phyloP scores from a whole-genome alignment of 176 grass and related monocot genomes.

The Carex littledalei region DNA sequence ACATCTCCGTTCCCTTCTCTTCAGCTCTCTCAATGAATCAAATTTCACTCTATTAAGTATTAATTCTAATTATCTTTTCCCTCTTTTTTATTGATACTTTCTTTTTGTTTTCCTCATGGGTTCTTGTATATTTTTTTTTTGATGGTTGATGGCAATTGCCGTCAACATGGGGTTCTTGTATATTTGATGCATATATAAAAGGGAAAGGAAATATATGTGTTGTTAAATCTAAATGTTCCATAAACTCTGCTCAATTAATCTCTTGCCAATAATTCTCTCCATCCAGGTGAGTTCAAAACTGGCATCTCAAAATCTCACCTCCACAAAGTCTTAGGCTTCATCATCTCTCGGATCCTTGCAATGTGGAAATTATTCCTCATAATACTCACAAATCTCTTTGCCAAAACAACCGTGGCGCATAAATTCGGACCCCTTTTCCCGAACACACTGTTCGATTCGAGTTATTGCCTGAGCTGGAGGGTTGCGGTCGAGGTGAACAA shows the following conservation, averaged over 20 bases:
- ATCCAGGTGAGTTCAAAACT: slow-evolving; percentile 6
- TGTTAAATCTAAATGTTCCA: neutral
- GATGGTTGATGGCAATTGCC: too few relatives aligned
- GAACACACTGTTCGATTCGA: slow-evolving; percentile 24
- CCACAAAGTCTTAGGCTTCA: neutral
- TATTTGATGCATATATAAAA: neutral
- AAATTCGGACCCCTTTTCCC: slow-evolving; percentile 18
- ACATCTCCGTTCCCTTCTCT: neutral
- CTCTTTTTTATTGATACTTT: neutral
- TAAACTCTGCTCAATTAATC: neutral
- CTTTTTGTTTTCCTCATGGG: neutral
- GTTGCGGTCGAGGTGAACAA: slow-evolving; percentile 93
- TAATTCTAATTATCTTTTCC: neutral
- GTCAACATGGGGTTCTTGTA: neutral
- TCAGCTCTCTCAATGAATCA: neutral
- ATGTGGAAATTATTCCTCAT: slow-evolving; percentile 35
- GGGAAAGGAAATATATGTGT: neutral
- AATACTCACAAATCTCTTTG: slow-evolving; percentile 28
- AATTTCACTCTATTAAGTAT: neutral
- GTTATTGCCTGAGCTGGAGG: slow-evolving; percentile 79
- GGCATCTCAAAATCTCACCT: slow-evolving; percentile 11
- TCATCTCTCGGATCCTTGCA: slow-evolving; percentile 19
- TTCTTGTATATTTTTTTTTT: neutral
- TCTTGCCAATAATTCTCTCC: neutral
- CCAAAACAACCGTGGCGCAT: neutral